phyloP scores from a whole-genome alignment of 2,329 filamentous ascomycete genomes.

The Escovopsis sp. region DNA sequence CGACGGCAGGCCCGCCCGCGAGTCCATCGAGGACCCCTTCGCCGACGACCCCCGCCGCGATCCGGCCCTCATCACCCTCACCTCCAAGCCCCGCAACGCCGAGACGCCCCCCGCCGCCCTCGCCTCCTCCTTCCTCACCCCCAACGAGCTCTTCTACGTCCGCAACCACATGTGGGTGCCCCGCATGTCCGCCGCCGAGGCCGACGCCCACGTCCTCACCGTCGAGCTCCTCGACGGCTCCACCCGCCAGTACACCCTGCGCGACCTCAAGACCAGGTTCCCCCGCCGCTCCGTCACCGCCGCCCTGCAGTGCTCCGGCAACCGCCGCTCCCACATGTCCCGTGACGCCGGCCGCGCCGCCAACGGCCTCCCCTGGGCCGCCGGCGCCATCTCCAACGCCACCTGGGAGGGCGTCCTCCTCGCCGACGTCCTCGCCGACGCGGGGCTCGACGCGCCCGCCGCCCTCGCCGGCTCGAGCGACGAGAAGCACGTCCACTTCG shows the following conservation, averaged over 20 bases:
- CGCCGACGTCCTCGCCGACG: conserved; percentile 40
- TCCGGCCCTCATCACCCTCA: conserved; percentile 34
- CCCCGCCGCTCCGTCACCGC: conserved; percentile 36
- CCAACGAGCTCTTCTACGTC: conserved; percentile 42
- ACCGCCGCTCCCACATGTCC: conserved; percentile 46
- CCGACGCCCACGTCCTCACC: conserved; percentile 30
- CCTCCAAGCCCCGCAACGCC: conserved; percentile 43
- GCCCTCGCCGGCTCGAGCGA: conserved; percentile 22
- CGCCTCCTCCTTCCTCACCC: conserved; percentile 35
- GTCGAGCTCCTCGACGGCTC: conserved; percentile 43
- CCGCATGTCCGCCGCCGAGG: conserved; percentile 22
- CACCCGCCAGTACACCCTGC: conserved; percentile 35
- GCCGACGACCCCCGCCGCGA: conserved; percentile 38
- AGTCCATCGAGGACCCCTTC: conserved; percentile 47
- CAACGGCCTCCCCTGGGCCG: conserved; percentile 44
- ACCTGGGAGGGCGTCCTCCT: conserved; percentile 43
- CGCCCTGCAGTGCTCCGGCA: conserved; percentile 46
- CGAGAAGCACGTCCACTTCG: conserved; percentile 40
- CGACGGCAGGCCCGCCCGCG: conserved; percentile 37
- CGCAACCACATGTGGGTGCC: conserved; percentile 53
- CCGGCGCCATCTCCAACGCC: conserved; percentile 45
- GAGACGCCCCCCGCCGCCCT: conserved; percentile 40
- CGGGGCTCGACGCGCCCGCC: conserved; percentile 31
- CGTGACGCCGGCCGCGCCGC: conserved; percentile 26
- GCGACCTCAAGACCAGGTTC: conserved; percentile 39